Evolutionary conservation across 768 basidiomycete genomes (phyloP).

Genomic region (Cystofilobasidium capitatum): DNA sequence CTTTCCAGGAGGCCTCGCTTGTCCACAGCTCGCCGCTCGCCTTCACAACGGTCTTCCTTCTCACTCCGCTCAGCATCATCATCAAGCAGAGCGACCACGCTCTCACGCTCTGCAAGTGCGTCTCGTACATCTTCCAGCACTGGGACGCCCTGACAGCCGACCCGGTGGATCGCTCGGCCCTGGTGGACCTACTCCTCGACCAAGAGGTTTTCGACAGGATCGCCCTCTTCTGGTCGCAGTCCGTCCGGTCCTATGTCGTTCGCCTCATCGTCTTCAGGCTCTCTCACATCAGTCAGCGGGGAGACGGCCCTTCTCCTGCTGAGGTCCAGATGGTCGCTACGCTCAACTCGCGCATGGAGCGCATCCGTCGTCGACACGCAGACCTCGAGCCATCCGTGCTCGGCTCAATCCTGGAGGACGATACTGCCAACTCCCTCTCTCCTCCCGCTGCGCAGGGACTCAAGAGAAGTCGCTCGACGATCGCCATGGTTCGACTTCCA

Average conservation of each 20-base stretch:
- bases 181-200: slow-evolving; percentile 42
- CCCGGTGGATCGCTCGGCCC: slow-evolving; percentile 37
- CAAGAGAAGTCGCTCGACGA: slow-evolving; percentile 19
- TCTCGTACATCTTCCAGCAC: slow-evolving; percentile 43
- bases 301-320: slow-evolving; percentile 29
- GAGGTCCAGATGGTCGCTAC: slow-evolving; percentile 39
- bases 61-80: slow-evolving; percentile 39
- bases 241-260: slow-evolving; percentile 38
- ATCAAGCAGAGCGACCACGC: slow-evolving; percentile 43
- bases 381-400: slow-evolving; percentile 40
- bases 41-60: slow-evolving; percentile 41
- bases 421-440: slow-evolving; percentile 12
- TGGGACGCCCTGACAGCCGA: slow-evolving; percentile 40
- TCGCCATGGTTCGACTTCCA: slow-evolving; percentile 19
- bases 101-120: slow-evolving; percentile 41
- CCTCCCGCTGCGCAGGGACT: slow-evolving; percentile 9
- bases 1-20: slow-evolving; percentile 29
- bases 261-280: slow-evolving; percentile 43
- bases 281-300: slow-evolving; percentile 36
- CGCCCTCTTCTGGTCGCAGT: slow-evolving; percentile 41
- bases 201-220: slow-evolving; percentile 41
- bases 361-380: slow-evolving; percentile 41
- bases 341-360: slow-evolving; percentile 41
- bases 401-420: slow-evolving; percentile 30
- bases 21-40: slow-evolving; percentile 28